A percentile compares a stretch with the other conserved stretches of the same genome.
Evolutionary conservation across 2,329 filamentous ascomycete species (phyloP).

Genomic region (Lachnellula suecica): DNA sequence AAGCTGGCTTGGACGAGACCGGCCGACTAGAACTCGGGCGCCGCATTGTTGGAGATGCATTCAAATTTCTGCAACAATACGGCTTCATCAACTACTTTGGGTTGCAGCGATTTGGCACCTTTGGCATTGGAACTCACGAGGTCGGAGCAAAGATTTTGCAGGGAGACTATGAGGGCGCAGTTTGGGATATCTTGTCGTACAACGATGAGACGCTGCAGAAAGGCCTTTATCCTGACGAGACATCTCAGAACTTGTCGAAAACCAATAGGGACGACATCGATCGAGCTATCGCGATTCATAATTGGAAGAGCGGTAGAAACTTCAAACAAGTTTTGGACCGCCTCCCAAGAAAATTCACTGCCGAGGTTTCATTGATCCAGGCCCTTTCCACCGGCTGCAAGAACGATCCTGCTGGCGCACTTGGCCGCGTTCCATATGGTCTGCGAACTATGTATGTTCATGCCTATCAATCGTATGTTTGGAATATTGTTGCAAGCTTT

Average conservation of each 20-base stretch:
- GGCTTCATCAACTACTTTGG: constrained; percentile 99
- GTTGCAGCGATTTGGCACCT: constrained; percentile 93
- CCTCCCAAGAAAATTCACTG: constrained; percentile 78
- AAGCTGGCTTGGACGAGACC: constrained; percentile 46
- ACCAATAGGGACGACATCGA: constrained; percentile 74
- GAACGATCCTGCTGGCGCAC: constrained; percentile 75
- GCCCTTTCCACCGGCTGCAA: constrained; percentile 56
- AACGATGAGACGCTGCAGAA: constrained; percentile 60
- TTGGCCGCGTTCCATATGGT: constrained; percentile 77
- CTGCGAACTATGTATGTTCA: constrained; percentile 94
- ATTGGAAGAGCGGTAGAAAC: constrained; percentile 65
- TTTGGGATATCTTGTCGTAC: constrained; percentile 75
- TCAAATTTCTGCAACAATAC: constrained; percentile 66
- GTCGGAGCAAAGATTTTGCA: constrained; percentile 83
- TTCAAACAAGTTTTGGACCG: constrained; percentile 59
- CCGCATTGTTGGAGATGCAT: constrained; percentile 54
- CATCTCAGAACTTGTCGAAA: constrained; percentile 38
- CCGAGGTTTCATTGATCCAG: constrained; percentile 76
- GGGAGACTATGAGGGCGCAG: constrained; percentile 76
- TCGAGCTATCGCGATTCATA: constrained; percentile 75
- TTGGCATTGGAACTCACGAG: constrained; percentile 79
- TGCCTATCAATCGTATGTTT: constrained; percentile 92
- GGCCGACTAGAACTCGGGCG: constrained; percentile 43
- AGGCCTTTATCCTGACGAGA: constrained; percentile 44
- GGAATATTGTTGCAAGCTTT: constrained; percentile 82